These are phyloP conservation scores for Pyrenula aspistea DNA, from an alignment of 495 filamentous ascomycete genomes.

Conservation along the genomic window DNA sequence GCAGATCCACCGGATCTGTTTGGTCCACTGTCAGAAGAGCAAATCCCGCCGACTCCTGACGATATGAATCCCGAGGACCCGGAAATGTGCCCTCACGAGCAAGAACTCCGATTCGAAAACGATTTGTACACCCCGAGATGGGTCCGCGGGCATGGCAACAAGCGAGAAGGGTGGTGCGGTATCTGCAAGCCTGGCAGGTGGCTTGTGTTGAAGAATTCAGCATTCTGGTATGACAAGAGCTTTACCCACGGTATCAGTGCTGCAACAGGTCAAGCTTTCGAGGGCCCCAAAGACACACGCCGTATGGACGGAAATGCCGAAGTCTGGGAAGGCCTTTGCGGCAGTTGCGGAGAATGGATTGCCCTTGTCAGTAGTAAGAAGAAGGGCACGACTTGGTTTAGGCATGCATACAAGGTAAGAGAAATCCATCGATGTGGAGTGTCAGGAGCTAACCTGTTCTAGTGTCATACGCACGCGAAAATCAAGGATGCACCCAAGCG, in stretches of 20 bases:
- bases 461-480: slow-evolving; percentile 1
- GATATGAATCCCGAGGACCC: slow-evolving; percentile 66
- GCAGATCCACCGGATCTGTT: slow-evolving; percentile 64
- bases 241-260: slow-evolving; percentile 75
- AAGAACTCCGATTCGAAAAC: slow-evolving; percentile 64
- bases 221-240: slow-evolving; percentile 79
- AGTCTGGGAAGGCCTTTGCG: slow-evolving; percentile 70
- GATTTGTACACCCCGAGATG: slow-evolving; percentile 69
- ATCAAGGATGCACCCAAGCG: slow-evolving; percentile 1
- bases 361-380: slow-evolving; percentile 71
- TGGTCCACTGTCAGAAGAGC: slow-evolving; percentile 54
- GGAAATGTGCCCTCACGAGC: slow-evolving; percentile 57
- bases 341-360: slow-evolving; percentile 69
- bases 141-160: slow-evolving; percentile 71
- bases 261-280: slow-evolving; percentile 59
- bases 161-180: slow-evolving; percentile 75
- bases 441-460: background rate
- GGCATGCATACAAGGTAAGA: slow-evolving; percentile 67
- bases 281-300: slow-evolving; percentile 57
- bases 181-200: slow-evolving; percentile 73
- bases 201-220: slow-evolving; percentile 73
- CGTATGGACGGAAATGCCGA: slow-evolving; percentile 69
- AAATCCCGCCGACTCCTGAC: slow-evolving; percentile 53
- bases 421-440: background rate
- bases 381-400: slow-evolving; percentile 77